Evolutionary conservation across 2,329 filamentous ascomycete species (phyloP), one percentile per base, ranked within the genome.

Genomic region (Calonectria hawksworthii): DNA sequence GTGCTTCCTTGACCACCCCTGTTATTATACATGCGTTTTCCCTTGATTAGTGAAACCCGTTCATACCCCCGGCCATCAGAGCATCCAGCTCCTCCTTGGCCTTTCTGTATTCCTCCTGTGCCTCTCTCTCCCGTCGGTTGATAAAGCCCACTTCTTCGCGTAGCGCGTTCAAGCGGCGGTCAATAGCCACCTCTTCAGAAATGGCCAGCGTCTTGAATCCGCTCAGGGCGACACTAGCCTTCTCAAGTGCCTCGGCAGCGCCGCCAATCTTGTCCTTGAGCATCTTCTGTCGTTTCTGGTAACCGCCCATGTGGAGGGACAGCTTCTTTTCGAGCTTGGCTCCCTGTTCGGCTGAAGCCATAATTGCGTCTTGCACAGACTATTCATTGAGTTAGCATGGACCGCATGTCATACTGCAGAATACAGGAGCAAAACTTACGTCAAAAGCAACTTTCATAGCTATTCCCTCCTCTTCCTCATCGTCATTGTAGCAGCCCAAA

Each of bases 281-380:
- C 79, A 92, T 93, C 84, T 96, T 96, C 41, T 95, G 93, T 38
- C 97, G 94, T 79, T 96, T 93, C 83, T 96, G 93, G 86, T 99
- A 99, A 18, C 97, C 97, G 30, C 96, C 96, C 3, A 98, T 92
- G 80, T 97, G 93, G 69, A 98, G 89, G 0, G 90, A 89, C n/a
- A 99, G 91, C 86, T 97, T 98, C 90, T 98, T 98, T 86, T 99
- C 96, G 1, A 98, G 88, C 85, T 96, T 98, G 83, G 95, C 95
- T 69, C 94, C 95, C 72, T 93, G 91, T 79, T 96, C 93, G 3
- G 96, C 97, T 0, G 93, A 92, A 3, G 90, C 87, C 79, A 94
- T 90, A 76, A 98, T 94, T 10, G 90, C 89, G 61, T 94, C 91
- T 85, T 97, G 94, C 2, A 96, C 90, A 59, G 89, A 90, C 93